phyloP scores from a whole-genome alignment of 2,329 filamentous ascomycete genomes.

The Rachicladosporium sp. region DNA sequence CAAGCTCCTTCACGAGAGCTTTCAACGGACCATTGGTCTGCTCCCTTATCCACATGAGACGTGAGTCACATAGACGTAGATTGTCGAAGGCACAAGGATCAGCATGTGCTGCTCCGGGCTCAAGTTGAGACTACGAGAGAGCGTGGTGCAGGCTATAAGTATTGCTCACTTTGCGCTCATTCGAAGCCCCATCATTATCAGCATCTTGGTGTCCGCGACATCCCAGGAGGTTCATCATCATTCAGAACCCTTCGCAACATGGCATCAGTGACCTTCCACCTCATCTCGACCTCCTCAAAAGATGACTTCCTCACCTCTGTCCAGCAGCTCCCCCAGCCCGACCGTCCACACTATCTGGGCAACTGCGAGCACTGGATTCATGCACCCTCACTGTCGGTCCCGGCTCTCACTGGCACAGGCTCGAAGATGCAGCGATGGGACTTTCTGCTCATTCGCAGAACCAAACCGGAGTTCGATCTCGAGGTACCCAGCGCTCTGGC shows the following conservation, averaged over 20 bases:
- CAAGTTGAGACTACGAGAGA: neutral
- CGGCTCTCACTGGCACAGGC: slow-evolving; percentile 8
- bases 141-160: too few relatives aligned
- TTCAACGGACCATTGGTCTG: too few relatives aligned
- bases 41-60: too few relatives aligned
- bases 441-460: slow-evolving; percentile 8
- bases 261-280: slow-evolving; percentile 13
- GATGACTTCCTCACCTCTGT: slow-evolving; percentile 5
- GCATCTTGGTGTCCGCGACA: too few relatives aligned
- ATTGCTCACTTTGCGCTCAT: too few relatives aligned
- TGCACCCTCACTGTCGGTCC: slow-evolving; percentile 7
- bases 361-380: slow-evolving; percentile 14
- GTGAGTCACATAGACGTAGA: too few relatives aligned
- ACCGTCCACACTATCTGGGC: slow-evolving; percentile 10
- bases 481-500: slow-evolving; percentile 1
- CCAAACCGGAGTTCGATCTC: neutral
- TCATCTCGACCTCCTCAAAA: slow-evolving; percentile 4
- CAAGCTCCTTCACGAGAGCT: too few relatives aligned
- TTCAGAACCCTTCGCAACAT: slow-evolving; percentile 1
- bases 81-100: neutral
- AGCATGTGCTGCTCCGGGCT: neutral
- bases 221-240: too few relatives aligned
- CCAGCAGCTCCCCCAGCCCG: neutral
- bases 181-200: too few relatives aligned
- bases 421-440: slow-evolving; percentile 8